Conservation (phyloP, 768 basidiomycete genomes). For the Suillus lakei region DNA sequence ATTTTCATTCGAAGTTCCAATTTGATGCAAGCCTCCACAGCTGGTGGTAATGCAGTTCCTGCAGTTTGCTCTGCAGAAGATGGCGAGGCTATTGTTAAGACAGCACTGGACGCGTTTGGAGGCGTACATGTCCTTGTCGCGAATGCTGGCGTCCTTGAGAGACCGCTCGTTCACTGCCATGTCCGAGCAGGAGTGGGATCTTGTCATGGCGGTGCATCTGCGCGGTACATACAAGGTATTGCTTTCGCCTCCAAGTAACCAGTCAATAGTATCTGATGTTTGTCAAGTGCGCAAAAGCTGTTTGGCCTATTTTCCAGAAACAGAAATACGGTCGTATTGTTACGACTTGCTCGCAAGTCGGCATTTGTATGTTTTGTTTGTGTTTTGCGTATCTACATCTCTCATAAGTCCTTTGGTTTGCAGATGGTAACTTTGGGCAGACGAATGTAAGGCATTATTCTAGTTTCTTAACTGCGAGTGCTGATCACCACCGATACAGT, state of each 20-base stretch:
- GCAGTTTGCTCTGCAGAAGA: conserved; percentile 91
- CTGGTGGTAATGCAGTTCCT: conserved; percentile 86
- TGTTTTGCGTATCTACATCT: not conserved
- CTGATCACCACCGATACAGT: conserved; percentile 45
- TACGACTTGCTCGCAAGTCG: conserved; percentile 91
- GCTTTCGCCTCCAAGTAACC: conserved; percentile 6
- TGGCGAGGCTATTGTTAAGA: conserved; percentile 86
- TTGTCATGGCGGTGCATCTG: conserved; percentile 87
- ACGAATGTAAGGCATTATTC: conserved; percentile 62
- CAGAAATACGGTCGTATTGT: conserved; percentile 97
- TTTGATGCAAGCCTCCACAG: conserved; percentile 41
- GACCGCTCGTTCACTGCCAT: conserved; percentile 93
- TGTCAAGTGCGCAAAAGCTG: conserved; percentile 83
- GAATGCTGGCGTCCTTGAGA: conserved; percentile 92
- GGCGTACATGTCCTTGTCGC: conserved; percentile 86
- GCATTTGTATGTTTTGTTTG: conserved; percentile 72
- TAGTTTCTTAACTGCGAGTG: not conserved
- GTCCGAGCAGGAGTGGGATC: conserved; percentile 93
- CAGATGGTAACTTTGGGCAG: conserved; percentile 95
- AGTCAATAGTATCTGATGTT: not conserved
- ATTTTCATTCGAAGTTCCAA: not conserved
- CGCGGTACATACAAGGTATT: conserved; percentile 87
- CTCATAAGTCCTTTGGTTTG: conserved; percentile 8
- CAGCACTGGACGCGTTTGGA: conserved; percentile 86
- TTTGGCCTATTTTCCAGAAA: conserved; percentile 96